Base-by-base conservation (phyloP, 805 yeast species). In the Candida arabinofermentans region DNA sequence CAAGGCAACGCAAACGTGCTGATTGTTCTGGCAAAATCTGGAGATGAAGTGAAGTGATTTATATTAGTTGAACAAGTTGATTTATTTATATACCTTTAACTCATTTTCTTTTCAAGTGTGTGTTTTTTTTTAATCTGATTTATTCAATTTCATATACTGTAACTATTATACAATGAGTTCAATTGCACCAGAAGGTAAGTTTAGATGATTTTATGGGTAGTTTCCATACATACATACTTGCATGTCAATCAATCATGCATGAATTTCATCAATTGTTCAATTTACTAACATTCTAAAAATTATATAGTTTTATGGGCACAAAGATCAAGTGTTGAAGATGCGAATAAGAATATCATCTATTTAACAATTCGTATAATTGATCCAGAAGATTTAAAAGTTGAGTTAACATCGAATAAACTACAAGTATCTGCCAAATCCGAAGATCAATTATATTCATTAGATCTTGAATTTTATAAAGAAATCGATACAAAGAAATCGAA, bases 241-340 rank as follows among this genome's bases (percentile, higher is more conserved):
- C n/a, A n/a, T n/a, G n/a, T n/a, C 30, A 12, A 9, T 27, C 30
- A 12, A 9, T 27, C 16, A 27, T 26, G 5, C 12, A n/a, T 26
- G 14, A 10, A 26, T 26, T 9, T 10, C 13, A 26, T 9, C 12
- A 13, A 26, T 26, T 7, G 13, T 7, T 9, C 7, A 26, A 14
- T n/a, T n/a, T n/a, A 14, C 5, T 14, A 14, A 10, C 18, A 29
- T 14, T 10, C 5, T 5, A 29, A 14, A n/a, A 14, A 29, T 17
- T 18, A 12, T 36, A 68, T 66, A 70, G 91, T 87, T 31, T 71
- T 81, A 61, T 91, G 99, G 99, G 98, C 99, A 10, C 99, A 91
- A 72, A 86, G 99, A 67, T 88, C 96, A 41, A 80, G 73, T 58
- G 83, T 72, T n/a, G 64, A 72, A 4, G 95, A 82, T 29, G 75